A percentile compares a stretch with the other conserved stretches of the same genome.
Evolutionary conservation across 169 alveolate species (phyloP).

Genomic region (Plasmodium falciparum): DNA sequence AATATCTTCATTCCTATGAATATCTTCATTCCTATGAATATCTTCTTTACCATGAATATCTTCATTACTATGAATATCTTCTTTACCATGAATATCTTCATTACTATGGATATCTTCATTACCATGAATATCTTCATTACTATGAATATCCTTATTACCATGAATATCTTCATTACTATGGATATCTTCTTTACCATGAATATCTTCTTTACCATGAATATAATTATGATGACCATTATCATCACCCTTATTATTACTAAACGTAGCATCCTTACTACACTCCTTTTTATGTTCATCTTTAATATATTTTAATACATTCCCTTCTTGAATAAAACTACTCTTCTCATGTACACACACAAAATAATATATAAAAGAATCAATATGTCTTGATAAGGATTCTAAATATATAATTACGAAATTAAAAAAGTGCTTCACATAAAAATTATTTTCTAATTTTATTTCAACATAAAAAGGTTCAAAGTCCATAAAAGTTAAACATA

Average conservation of each 20-base stretch:
- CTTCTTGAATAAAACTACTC: background rate
- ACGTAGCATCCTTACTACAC: background rate
- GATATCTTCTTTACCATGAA: too few relatives aligned
- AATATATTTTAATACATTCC: background rate
- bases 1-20: too few relatives aligned
- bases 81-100: too few relatives aligned
- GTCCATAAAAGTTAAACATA: constrained; percentile 63
- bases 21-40: too few relatives aligned
- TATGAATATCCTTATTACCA: too few relatives aligned
- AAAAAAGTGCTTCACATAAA: constrained; percentile 51
- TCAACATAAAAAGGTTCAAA: constrained; percentile 42
- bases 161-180: too few relatives aligned
- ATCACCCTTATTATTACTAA: background rate
- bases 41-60: too few relatives aligned
- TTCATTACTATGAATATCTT: too few relatives aligned
- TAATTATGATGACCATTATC: too few relatives aligned
- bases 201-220: too few relatives aligned
- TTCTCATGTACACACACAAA: constrained; percentile 50
- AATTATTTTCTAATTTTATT: constrained; percentile 1
- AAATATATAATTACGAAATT: constrained; percentile 66
- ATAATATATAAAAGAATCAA: constrained; percentile 12
- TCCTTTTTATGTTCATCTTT: background rate
- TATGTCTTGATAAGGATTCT: constrained; percentile 9
- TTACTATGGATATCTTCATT: too few relatives aligned
- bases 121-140: too few relatives aligned